These are phyloP conservation scores for Fusarium fracticaudum DNA, from an alignment of 2,329 filamentous ascomycete genomes.

Conservation along the genomic window DNA sequence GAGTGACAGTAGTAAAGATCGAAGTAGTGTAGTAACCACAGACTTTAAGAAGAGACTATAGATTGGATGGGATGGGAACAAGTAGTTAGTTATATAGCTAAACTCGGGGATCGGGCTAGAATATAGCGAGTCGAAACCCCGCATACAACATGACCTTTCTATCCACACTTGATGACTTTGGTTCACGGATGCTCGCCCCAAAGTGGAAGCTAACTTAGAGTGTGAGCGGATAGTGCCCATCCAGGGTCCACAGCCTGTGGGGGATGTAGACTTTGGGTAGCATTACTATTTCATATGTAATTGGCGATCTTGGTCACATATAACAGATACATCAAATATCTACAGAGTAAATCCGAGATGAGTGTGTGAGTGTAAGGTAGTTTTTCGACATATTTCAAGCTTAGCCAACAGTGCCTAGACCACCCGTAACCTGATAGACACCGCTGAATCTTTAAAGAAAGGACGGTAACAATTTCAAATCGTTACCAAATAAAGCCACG, in stretches of 20 bases:
- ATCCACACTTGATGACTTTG: background rate
- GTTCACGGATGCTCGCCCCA: constrained; percentile 8
- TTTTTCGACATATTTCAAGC: background rate
- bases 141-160: constrained; percentile 2
- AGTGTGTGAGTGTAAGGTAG: background rate
- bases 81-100: constrained; percentile 9
- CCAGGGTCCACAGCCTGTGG: constrained; percentile 24
- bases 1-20: background rate
- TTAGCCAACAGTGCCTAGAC: constrained; percentile 7
- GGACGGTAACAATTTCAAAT: constrained; percentile 19
- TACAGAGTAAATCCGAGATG: background rate
- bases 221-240: constrained; percentile 2
- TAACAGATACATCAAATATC: background rate
- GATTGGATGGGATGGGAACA: background rate
- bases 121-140: constrained; percentile 35
- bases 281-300: background rate
- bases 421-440: constrained; percentile 4
- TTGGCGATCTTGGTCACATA: background rate
- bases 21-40: background rate
- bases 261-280: background rate
- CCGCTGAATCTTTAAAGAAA: constrained; percentile 17
- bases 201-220: background rate
- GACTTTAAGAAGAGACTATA: background rate
- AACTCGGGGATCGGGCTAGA: constrained; percentile 32
- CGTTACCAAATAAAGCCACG: constrained; percentile 9